These are phyloP conservation scores for Fusarium oligoseptatum DNA, from an alignment of 2,329 filamentous ascomycete genomes.

Conservation along the genomic window DNA sequence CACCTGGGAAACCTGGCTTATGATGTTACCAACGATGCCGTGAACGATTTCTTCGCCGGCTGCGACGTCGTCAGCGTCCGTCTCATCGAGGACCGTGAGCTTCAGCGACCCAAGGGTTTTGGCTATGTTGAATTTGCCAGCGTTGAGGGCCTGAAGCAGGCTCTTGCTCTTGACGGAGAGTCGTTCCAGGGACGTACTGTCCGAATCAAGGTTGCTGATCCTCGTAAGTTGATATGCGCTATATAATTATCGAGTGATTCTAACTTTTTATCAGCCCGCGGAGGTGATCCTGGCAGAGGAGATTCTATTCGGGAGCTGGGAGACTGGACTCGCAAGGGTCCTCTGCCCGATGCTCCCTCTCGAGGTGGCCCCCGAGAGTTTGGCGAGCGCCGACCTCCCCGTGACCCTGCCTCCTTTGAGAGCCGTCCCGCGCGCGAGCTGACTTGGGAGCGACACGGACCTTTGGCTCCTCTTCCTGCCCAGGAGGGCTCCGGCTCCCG, in stretches of 20 bases:
- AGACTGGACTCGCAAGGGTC: conserved; percentile 95
- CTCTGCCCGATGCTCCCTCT: conserved; percentile 79
- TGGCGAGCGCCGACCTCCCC: conserved; percentile 73
- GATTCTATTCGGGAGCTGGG: conserved; percentile 83
- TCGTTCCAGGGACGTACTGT: conserved; percentile 91
- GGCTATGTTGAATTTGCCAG: conserved; percentile 95
- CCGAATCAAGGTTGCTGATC: conserved; percentile 95
- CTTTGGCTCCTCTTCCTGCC: conserved; percentile 78
- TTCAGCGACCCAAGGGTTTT: conserved; percentile 95
- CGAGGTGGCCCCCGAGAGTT: conserved; percentile 67
- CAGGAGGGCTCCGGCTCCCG: conserved; percentile 65
- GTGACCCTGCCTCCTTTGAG: conserved; percentile 67
- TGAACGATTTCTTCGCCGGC: conserved; percentile 86
- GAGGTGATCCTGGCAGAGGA: conserved; percentile 68
- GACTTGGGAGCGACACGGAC: conserved; percentile 96
- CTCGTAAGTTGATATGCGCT: conserved; percentile 75
- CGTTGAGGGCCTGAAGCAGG: conserved; percentile 91
- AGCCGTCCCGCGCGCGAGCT: conserved; percentile 77
- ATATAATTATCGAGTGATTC: conserved; percentile 16
- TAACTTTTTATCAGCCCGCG: conserved; percentile 78
- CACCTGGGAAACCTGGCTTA: conserved; percentile 98
- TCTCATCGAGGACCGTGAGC: conserved; percentile 96
- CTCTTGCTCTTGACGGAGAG: conserved; percentile 83
- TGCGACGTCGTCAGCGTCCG: conserved; percentile 92
- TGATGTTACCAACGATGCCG: conserved; percentile 86